Percentiles rank a stretch among this genome's conserved stretches.
Conservation (phyloP, 208 protist species). For the Leishmania amazonensis region DNA sequence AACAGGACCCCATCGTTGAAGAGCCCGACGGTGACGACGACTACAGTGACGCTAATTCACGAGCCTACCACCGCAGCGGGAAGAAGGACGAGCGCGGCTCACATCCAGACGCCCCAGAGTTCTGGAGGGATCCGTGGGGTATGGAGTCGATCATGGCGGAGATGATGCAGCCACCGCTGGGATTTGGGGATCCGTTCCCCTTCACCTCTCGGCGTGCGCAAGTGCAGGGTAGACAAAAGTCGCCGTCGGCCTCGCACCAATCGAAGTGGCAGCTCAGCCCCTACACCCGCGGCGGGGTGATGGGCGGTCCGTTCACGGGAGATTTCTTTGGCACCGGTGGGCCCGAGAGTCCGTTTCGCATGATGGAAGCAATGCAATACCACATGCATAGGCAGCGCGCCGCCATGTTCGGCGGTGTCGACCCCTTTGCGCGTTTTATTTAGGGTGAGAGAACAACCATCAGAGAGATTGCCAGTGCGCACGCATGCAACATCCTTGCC, state of each 20-base stretch:
- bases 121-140: neutral
- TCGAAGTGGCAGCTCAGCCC: neutral
- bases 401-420: slow-evolving; percentile 30
- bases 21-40: slow-evolving; percentile 43
- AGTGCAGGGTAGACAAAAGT: neutral
- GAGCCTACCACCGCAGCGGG: neutral
- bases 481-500: neutral
- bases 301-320: slow-evolving; percentile 12
- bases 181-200: neutral
- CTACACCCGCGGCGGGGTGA: neutral
- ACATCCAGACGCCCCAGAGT: neutral
- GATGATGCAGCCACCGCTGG: neutral
- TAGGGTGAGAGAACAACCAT: neutral
- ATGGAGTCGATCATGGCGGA: neutral
- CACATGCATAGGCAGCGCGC: slow-evolving; percentile 30
- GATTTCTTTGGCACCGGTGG: slow-evolving; percentile 20
- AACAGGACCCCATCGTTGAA: slow-evolving; percentile 35
- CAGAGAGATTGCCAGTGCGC: neutral
- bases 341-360: slow-evolving; percentile 19
- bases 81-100: neutral
- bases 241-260: neutral
- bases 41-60: neutral
- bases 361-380: slow-evolving; percentile 34
- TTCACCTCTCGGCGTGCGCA: neutral
- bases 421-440: slow-evolving; percentile 31